Conservation (phyloP, 768 basidiomycete species). For the Basidioascus undulatus region DNA sequence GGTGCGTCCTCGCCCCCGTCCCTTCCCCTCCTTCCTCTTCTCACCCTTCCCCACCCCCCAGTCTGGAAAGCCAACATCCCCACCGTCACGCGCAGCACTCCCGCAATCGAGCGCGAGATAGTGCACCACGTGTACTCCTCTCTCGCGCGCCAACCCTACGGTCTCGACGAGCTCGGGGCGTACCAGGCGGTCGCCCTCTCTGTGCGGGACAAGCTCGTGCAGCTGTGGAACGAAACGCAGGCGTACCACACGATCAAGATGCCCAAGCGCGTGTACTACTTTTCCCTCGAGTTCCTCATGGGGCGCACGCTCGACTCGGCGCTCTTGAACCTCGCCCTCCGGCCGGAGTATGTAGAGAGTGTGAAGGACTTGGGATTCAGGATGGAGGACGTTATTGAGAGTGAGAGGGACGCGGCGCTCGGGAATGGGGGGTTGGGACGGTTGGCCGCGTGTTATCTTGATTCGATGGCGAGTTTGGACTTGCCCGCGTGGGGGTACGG, state of each 20-base stretch:
- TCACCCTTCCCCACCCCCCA: too few species aligned
- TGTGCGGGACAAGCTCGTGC: constrained; percentile 51
- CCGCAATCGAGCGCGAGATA: background rate
- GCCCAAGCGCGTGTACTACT: constrained; percentile 42
- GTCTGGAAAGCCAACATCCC: too few species aligned
- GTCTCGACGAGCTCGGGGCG: constrained; percentile 58
- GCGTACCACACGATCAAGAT: constrained; percentile 17
- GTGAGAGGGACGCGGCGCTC: constrained; percentile 80
- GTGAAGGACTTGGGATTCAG: constrained; percentile 56
- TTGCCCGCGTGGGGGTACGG: constrained; percentile 93
- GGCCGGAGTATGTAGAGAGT: constrained; percentile 43
- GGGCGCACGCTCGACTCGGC: constrained; percentile 29
- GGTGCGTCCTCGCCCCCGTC: too few species aligned
- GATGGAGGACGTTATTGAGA: constrained; percentile 27
- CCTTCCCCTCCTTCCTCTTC: too few species aligned
- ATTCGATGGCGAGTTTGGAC: constrained; percentile 71
- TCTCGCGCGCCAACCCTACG: constrained; percentile 73
- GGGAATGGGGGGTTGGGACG: constrained; percentile 92
- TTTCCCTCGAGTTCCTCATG: constrained; percentile 73
- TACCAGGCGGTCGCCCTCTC: constrained; percentile 81
- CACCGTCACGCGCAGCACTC: too few species aligned
- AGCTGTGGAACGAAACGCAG: constrained; percentile 6
- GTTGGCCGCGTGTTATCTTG: constrained; percentile 79
- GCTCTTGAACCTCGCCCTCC: constrained; percentile 68
- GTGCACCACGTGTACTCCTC: constrained; percentile 26